phyloP scores from a whole-genome alignment of 2,329 filamentous ascomycete genomes.

The Thermochaetoides dissita region DNA sequence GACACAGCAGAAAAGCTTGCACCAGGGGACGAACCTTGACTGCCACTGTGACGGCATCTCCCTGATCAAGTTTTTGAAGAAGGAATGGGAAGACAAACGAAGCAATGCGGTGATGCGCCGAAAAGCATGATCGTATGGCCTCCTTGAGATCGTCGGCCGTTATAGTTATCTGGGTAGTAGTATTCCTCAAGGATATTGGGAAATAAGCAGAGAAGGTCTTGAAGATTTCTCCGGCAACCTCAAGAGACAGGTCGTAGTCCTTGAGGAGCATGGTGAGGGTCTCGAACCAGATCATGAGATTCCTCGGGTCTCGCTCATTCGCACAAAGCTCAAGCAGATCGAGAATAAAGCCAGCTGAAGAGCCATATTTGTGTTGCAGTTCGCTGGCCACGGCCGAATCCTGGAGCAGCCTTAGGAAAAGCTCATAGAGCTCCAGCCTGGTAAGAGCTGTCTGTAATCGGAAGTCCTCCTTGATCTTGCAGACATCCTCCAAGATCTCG shows the following conservation, averaged over 20 bases:
- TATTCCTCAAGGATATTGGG: slow-evolving; percentile 42
- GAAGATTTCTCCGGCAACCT: slow-evolving; percentile 37
- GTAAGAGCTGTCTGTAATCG: slow-evolving; percentile 37
- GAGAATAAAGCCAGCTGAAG: slow-evolving; percentile 31
- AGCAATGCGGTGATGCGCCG: slow-evolving; percentile 33
- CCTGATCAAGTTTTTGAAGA: slow-evolving; percentile 43
- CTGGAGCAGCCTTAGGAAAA: slow-evolving; percentile 31
- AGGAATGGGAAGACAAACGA: slow-evolving; percentile 37
- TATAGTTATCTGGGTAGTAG: slow-evolving; percentile 33
- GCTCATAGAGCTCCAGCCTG: slow-evolving; percentile 36
- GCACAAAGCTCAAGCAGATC: slow-evolving; percentile 37
- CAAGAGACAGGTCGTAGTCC: slow-evolving; percentile 30
- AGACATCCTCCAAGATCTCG: slow-evolving; percentile 35
- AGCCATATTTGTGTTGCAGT: slow-evolving; percentile 30
- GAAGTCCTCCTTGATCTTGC: slow-evolving; percentile 42
- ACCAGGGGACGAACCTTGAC: slow-evolving; percentile 32
- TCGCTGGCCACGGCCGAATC: slow-evolving; percentile 29
- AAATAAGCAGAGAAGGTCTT: slow-evolving; percentile 46
- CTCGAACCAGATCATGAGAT: slow-evolving; percentile 43
- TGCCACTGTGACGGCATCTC: slow-evolving; percentile 41
- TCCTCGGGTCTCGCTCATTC: slow-evolving; percentile 42
- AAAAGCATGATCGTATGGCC: slow-evolving; percentile 39
- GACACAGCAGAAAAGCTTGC: no score
- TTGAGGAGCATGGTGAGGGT: slow-evolving; percentile 32
- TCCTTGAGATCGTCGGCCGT: slow-evolving; percentile 43